Percentiles rank a stretch among this genome's conserved stretches.
Evolutionary conservation across 495 filamentous ascomycete species (phyloP).

Genomic region (Penicillium lagena): DNA sequence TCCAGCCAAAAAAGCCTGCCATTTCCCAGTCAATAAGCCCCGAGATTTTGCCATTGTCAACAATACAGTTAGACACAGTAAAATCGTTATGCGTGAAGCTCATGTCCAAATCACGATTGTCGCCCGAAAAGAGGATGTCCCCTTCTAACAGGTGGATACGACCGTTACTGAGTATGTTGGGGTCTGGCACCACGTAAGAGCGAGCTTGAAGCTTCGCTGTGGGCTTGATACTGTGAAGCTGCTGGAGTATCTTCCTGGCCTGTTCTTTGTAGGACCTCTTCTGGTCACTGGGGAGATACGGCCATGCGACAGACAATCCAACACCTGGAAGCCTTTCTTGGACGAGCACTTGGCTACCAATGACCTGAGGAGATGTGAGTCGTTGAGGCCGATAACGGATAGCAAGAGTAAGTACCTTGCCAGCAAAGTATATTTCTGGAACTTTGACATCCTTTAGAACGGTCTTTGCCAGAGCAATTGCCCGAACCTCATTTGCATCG

Average conservation of each 20-base stretch:
- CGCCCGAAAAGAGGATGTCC: slow-evolving; percentile 26
- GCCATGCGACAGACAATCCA: slow-evolving; percentile 36
- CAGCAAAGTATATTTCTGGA: slow-evolving; percentile 34
- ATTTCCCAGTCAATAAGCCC: slow-evolving; percentile 43
- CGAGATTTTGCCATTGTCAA: slow-evolving; percentile 35
- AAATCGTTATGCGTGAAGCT: slow-evolving; percentile 41
- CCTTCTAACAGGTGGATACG: slow-evolving; percentile 24
- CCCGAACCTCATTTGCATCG: slow-evolving; percentile 35
- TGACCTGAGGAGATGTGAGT: slow-evolving; percentile 27
- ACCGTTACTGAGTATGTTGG: slow-evolving; percentile 25
- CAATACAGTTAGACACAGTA: slow-evolving; percentile 32
- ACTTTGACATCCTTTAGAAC: slow-evolving; percentile 25
- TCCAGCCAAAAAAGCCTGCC: slow-evolving; percentile 41
- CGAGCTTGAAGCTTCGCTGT: slow-evolving; percentile 8
- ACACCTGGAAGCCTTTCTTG: slow-evolving; percentile 40
- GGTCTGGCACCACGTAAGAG: slow-evolving; percentile 27
- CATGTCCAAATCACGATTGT: slow-evolving; percentile 19
- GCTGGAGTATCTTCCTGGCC: slow-evolving; percentile 24
- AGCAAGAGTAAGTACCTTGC: slow-evolving; percentile 24
- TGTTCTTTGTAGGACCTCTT: slow-evolving; percentile 36
- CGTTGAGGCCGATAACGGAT: slow-evolving; percentile 1
- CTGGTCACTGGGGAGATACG: slow-evolving; percentile 30
- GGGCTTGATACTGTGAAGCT: slow-evolving; percentile 19
- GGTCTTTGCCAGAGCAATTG: slow-evolving; percentile 23
- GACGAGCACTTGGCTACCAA: slow-evolving; percentile 28